phyloP scores from a whole-genome alignment of 1,284 basidiomycete genomes.

The Cronartium quercuum region DNA sequence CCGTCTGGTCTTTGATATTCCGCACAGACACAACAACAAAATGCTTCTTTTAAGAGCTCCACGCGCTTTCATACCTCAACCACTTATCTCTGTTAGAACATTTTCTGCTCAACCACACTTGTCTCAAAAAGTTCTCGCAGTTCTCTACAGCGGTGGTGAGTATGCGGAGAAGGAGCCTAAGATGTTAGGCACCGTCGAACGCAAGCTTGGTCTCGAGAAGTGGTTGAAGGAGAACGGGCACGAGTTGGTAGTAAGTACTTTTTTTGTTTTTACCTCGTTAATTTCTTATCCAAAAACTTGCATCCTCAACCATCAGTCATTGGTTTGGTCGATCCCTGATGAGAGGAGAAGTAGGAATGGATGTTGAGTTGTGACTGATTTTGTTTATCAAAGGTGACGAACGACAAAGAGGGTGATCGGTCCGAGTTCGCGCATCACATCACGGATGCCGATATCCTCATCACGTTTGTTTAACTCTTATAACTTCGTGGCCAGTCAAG shows the following conservation, averaged over 20 bases:
- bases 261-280: too few species aligned
- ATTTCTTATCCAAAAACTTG: slow-evolving; percentile 52
- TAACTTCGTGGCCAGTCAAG: neutral
- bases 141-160: slow-evolving; percentile 53
- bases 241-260: slow-evolving; percentile 62
- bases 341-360: too few species aligned
- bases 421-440: slow-evolving; percentile 83
- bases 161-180: slow-evolving; percentile 73
- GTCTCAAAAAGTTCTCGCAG: slow-evolving; percentile 40
- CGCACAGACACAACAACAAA: too few species aligned
- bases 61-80: too few species aligned
- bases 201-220: slow-evolving; percentile 53
- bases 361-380: too few species aligned
- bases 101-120: neutral
- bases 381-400: slow-evolving; percentile 52
- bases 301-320: neutral
- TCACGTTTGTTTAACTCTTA: slow-evolving; percentile 52
- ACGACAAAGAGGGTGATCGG: slow-evolving; percentile 78
- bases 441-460: slow-evolving; percentile 56
- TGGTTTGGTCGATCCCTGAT: too few species aligned
- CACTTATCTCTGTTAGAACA: neutral
- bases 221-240: slow-evolving; percentile 62
- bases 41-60: too few species aligned
- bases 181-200: slow-evolving; percentile 83
- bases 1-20: too few species aligned